These are phyloP conservation scores for Cucurbitaria berberidis DNA, from an alignment of 2,329 filamentous ascomycete genomes.

Conservation along the genomic window DNA sequence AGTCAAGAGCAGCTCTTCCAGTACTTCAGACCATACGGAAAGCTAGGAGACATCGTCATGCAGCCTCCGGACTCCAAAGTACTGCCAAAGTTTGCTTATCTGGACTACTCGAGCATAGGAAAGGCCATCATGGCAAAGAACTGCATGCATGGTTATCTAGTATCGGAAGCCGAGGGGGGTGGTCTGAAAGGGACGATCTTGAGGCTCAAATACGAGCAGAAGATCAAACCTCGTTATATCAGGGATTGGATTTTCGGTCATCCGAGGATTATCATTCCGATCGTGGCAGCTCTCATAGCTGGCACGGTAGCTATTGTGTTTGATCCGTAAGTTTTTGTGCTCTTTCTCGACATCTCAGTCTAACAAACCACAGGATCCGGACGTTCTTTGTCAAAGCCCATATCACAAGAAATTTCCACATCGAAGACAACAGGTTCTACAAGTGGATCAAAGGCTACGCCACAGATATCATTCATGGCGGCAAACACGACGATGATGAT, in stretches of 20 bases:
- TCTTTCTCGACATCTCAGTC: not conserved
- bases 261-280: constrained; percentile 84
- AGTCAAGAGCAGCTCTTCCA: constrained; percentile 87
- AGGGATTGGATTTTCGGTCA: constrained; percentile 88
- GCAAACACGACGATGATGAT: constrained; percentile 63
- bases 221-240: constrained; percentile 76
- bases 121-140: constrained; percentile 89
- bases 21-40: constrained; percentile 88
- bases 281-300: constrained; percentile 79
- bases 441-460: constrained; percentile 81
- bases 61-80: constrained; percentile 88
- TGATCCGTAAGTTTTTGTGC: constrained; percentile 65
- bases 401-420: constrained; percentile 76
- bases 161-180: constrained; percentile 71
- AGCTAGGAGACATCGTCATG: constrained; percentile 81
- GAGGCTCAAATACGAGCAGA: constrained; percentile 82
- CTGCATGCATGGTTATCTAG: constrained; percentile 84
- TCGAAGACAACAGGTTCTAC: constrained; percentile 75
- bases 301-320: constrained; percentile 82
- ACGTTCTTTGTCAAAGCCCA: constrained; percentile 91
- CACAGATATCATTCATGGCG: constrained; percentile 68
- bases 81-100: constrained; percentile 76
- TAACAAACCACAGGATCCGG: constrained; percentile 62
- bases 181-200: constrained; percentile 78
- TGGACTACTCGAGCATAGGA: constrained; percentile 76